Conservation (phyloP, 257 asterid genomes). For the Solanum sejunctum region DNA sequence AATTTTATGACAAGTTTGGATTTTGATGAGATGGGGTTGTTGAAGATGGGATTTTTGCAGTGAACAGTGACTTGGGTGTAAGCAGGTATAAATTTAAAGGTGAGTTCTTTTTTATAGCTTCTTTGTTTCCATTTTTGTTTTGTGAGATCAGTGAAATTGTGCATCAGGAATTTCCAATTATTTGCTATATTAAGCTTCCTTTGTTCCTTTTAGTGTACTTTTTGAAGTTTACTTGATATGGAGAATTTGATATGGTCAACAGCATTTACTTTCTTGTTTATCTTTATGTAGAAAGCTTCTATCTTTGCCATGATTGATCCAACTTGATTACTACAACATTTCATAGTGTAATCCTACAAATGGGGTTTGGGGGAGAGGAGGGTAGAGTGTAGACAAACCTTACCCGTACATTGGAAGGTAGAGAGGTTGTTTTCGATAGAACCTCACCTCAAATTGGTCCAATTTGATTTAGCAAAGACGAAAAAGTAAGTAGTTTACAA, state of each 20-base stretch:
- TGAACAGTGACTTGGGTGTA: neutral
- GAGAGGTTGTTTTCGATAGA: neutral
- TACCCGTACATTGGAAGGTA: neutral
- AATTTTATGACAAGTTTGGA: neutral
- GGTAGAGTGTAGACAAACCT: neutral
- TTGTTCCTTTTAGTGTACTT: neutral
- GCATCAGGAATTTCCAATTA: neutral
- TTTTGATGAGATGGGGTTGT: neutral
- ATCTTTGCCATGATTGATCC: neutral
- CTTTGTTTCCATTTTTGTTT: neutral
- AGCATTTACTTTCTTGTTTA: neutral
- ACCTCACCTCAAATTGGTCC: neutral
- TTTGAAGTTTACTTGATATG: neutral
- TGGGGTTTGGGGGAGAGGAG: neutral
- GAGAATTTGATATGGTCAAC: neutral
- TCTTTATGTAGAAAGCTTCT: neutral
- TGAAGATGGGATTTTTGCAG: neutral
- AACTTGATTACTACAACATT: neutral
- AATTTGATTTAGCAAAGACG: neutral
- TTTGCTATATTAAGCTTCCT: neutral
- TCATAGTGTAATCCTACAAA: too few species aligned
- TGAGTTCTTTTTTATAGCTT: neutral
- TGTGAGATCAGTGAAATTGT: neutral
- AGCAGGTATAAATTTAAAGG: neutral
- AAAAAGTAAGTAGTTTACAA: neutral